phyloP scores from a whole-genome alignment of 495 filamentous ascomycete genomes.

The Mytilinidion resinicola region DNA sequence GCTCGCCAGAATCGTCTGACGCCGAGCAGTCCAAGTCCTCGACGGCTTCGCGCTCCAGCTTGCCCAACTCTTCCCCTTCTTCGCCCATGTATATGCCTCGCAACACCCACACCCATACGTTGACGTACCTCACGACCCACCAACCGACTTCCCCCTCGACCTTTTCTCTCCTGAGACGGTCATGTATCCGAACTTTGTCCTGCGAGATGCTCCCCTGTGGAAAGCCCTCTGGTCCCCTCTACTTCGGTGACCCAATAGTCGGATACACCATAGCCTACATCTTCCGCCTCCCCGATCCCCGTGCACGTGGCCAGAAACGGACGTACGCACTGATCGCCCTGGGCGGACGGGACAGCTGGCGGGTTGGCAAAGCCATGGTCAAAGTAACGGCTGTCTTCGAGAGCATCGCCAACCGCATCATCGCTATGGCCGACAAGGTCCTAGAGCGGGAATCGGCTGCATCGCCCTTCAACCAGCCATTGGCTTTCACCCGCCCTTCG shows the following conservation, averaged over 20 bases:
- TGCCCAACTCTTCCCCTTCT: constrained; percentile 16
- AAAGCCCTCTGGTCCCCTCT: constrained; percentile 68
- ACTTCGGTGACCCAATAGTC: constrained; percentile 73
- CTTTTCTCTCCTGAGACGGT: constrained; percentile 79
- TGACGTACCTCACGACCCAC: constrained; percentile 81
- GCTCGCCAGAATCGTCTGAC: constrained; percentile 28
- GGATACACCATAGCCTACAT: constrained; percentile 92
- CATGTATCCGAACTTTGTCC: constrained; percentile 78
- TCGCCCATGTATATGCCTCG: constrained; percentile 18
- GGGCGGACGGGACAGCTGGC: constrained; percentile 59
- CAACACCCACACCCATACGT: constrained; percentile 61
- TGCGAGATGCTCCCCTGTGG: constrained; percentile 77
- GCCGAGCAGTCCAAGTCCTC: constrained; percentile 23
- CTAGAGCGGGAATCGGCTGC: constrained; percentile 22
- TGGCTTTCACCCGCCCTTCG: constrained; percentile 30
- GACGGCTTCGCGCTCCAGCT: constrained; percentile 8
- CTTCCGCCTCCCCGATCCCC: constrained; percentile 81
- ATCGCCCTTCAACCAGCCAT: constrained; percentile 21
- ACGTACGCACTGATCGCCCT: constrained; percentile 87
- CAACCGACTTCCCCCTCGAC: constrained; percentile 66
- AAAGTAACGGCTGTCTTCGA: constrained; percentile 70
- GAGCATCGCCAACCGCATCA: constrained; percentile 68
- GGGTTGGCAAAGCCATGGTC: constrained; percentile 68
- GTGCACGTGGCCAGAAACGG: constrained; percentile 78
- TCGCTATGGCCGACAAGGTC: constrained; percentile 51